Base-by-base conservation (phyloP, 1,139 yeast genomes). In the Candida albicans region DNA sequence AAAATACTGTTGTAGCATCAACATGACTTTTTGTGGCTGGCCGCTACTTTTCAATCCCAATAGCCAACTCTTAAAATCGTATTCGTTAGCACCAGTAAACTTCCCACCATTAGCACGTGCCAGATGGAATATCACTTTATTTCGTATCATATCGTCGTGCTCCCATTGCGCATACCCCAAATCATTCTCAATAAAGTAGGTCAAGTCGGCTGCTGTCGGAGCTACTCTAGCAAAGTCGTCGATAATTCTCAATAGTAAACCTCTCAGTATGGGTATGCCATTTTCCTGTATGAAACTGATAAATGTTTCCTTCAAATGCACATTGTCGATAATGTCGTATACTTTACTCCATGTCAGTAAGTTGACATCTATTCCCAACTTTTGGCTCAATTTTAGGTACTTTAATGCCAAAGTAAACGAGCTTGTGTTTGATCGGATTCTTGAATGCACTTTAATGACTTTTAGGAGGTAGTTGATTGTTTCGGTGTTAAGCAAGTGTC, bases 391-490 rank as follows among this genome's bases (percentile, higher is more conserved):
- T 40, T 54, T 53, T 35, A 73, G 57, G 49, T 69, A 67, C 48
- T 65, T 68, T 18, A 55, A 50, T 8, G 70, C 59, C 15, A 67
- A 56, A 28, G 52, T 54, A 45, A 65, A 65, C 1, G 73, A 66
- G 49, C 63, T 69, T 10, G 70, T 54, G 8, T 56, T 54, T 4
- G 71, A 62, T 26, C 77, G 52, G 14, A 70, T 65, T 13, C 57
- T 56, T 2, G 72, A 56, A 44, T 71, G 76, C n/a, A 58, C 56
- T 37, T 56, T 53, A 38, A 68, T 59, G 13, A 67, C 52, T 42
- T 65, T 64, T 31, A 73, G 53, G 35, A 73, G 57, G 40, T 59
- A 56, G 51, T 73, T 73, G 44, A 73, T 68, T 39, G 77, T 73
- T 34, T 68, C 73, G 24, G 66, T 59, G 47, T 72, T 66, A 10